These are phyloP conservation scores for Scalesia atractyloides DNA, from an alignment of 129 eudicot genomes.

Conservation along the genomic window DNA sequence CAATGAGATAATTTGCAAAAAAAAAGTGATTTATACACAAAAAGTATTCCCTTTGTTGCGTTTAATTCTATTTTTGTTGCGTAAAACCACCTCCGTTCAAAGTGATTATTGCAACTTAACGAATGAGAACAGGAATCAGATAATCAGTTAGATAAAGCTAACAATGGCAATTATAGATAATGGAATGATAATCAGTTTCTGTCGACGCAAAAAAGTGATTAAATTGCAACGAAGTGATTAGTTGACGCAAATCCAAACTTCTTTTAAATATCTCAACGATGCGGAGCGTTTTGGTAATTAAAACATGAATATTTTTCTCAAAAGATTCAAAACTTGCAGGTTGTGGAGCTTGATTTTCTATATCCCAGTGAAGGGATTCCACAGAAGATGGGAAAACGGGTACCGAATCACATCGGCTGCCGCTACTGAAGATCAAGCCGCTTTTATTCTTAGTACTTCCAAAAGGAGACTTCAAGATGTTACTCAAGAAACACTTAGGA, in stretches of 20 bases:
- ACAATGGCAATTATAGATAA: too few species aligned
- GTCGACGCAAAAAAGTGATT: neutral
- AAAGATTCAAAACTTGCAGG: constrained; percentile 31
- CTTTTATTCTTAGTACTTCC: constrained; percentile 60
- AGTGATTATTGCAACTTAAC: too few species aligned
- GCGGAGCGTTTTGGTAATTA: neutral
- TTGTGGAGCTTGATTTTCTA: constrained; percentile 77
- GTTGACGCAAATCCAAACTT: neutral
- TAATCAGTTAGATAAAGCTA: neutral
- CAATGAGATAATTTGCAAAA: too few species aligned
- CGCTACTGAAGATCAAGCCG: constrained; percentile 76
- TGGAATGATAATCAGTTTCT: too few species aligned
- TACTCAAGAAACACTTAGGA: constrained; percentile 78
- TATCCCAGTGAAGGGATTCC: constrained; percentile 89
- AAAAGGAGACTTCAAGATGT: constrained; percentile 59
- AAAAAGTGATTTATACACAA: too few species aligned
- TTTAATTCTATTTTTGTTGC: too few species aligned
- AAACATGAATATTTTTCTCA: neutral
- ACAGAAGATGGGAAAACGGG: constrained; percentile 74
- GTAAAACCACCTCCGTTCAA: too few species aligned
- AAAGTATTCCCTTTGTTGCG: too few species aligned
- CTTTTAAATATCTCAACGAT: neutral
- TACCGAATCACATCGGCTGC: constrained; percentile 76
- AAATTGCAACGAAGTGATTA: neutral
- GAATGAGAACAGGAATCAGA: neutral